Evolutionary conservation across 2,329 filamentous ascomycete genomes (phyloP).

Genomic region (Stemphylium lycopersici): DNA sequence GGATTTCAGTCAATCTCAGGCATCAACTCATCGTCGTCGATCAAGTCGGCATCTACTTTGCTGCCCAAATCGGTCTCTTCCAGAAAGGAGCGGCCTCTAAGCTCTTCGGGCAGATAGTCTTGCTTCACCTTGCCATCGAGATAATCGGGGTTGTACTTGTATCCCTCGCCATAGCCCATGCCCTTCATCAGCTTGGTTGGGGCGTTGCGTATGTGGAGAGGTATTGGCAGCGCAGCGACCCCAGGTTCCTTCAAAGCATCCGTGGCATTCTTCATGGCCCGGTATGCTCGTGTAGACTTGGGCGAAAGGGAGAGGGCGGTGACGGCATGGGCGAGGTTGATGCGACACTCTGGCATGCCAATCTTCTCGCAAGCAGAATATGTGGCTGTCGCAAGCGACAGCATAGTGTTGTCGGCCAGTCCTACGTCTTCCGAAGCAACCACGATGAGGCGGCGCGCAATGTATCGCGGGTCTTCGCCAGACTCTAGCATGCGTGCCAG

Average conservation of each 20-base stretch:
- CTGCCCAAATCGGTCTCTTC: constrained; percentile 81
- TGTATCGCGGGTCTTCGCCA: constrained; percentile 90
- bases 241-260: constrained; percentile 82
- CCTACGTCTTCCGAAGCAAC: constrained; percentile 95
- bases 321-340: constrained; percentile 85
- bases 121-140: constrained; percentile 80
- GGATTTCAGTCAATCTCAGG: constrained; percentile 29
- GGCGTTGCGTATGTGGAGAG: constrained; percentile 87
- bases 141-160: constrained; percentile 97
- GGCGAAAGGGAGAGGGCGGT: constrained; percentile 80
- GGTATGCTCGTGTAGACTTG: constrained; percentile 87
- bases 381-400: constrained; percentile 82
- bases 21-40: constrained; percentile 33
- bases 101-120: constrained; percentile 83
- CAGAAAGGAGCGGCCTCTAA: constrained; percentile 75
- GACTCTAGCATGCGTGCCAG: constrained; percentile 94
- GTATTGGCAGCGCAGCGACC: constrained; percentile 79
- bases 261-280: constrained; percentile 80
- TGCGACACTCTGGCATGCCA: constrained; percentile 92
- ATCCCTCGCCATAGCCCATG: constrained; percentile 85
- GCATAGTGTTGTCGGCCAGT: constrained; percentile 81
- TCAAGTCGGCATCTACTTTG: constrained; percentile 65
- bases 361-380: constrained; percentile 91
- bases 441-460: constrained; percentile 90
- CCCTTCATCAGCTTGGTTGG: constrained; percentile 94